Evolutionary conservation across 164 flowering plant genomes (phyloP).

Genomic region (Umbellularia californica): DNA sequence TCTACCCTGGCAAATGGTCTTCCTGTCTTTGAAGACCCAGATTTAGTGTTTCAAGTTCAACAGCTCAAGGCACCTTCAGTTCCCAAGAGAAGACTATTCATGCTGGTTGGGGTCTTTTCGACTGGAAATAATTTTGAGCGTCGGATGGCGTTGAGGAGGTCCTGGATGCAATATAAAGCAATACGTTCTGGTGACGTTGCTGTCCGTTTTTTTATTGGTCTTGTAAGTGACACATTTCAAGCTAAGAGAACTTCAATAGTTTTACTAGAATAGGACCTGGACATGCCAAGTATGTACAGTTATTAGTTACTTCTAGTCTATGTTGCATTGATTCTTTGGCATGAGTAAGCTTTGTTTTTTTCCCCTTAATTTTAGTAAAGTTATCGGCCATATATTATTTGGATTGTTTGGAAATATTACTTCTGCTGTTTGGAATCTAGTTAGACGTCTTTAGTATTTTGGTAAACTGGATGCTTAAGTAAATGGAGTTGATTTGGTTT

Average conservation of each 20-base stretch:
- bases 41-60: constrained; percentile 39
- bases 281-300: not conserved
- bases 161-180: constrained; percentile 92
- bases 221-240: constrained; percentile 49
- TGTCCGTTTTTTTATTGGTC: constrained; percentile 84
- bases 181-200: constrained; percentile 81
- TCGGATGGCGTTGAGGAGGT: constrained; percentile 85
- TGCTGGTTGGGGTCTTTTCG: constrained; percentile 84
- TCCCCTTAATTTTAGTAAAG: too few species aligned
- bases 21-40: constrained; percentile 70
- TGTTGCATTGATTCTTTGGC: too few species aligned
- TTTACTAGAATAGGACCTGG: not conserved
- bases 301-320: too few species aligned
- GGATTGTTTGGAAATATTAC: too few species aligned
- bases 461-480: too few species aligned
- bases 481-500: too few species aligned
- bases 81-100: constrained; percentile 44
- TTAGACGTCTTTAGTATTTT: too few species aligned
- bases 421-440: too few species aligned
- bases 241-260: not conserved
- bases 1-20: constrained; percentile 68
- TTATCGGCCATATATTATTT: too few species aligned
- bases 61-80: constrained; percentile 64
- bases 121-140: constrained; percentile 86
- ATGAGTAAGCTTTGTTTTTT: too few species aligned